phyloP scores from a whole-genome alignment of 345 rosid species.

The Cochlearia excelsa region DNA sequence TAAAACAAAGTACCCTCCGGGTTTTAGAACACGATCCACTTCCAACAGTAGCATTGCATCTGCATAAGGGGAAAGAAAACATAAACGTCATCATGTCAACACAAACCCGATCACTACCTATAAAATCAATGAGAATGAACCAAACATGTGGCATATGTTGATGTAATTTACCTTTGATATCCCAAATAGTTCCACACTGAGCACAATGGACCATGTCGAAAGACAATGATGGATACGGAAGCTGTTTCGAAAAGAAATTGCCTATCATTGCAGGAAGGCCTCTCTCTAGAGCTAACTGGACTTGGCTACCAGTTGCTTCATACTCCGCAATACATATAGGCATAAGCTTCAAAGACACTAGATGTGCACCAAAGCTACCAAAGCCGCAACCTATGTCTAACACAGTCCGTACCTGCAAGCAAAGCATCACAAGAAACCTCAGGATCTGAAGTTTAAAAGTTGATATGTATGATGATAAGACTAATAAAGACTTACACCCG shows the following conservation, averaged over 20 bases:
- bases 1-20: constrained; percentile 93
- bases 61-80: constrained; percentile 33
- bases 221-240: constrained; percentile 86
- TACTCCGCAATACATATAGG: constrained; percentile 83
- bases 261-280: constrained; percentile 98
- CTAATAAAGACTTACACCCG: constrained; percentile 68
- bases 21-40: constrained; percentile 89
- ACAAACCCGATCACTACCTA: not conserved
- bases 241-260: constrained; percentile 72
- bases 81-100: not conserved
- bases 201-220: constrained; percentile 98
- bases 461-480: constrained; percentile 22
- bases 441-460: constrained; percentile 15
- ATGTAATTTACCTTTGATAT: constrained; percentile 65
- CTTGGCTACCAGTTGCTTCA: constrained; percentile 97
- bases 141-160: not conserved
- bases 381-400: constrained; percentile 97
- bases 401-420: constrained; percentile 62
- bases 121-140: not conserved
- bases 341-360: constrained; percentile 78
- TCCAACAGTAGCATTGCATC: constrained; percentile 89
- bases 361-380: constrained; percentile 97
- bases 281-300: constrained; percentile 92
- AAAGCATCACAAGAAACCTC: constrained; percentile 18
- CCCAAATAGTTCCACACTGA: constrained; percentile 86